Evolutionary conservation across 345 rosid species (phyloP), one percentile per base, ranked within the genome.

Genomic region (Firmiana major): DNA sequence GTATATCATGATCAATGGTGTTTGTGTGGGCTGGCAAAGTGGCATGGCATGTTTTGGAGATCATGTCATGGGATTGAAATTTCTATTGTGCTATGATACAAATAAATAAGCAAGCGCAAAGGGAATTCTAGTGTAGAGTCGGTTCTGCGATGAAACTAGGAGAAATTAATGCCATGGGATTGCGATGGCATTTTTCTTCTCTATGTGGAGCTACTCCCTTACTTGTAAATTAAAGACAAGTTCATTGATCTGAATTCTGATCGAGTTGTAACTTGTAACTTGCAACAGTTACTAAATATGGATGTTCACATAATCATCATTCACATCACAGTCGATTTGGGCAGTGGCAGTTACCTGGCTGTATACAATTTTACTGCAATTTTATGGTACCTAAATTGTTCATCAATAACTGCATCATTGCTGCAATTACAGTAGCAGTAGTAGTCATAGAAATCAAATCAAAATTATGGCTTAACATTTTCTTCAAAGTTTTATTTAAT

Each of bases 141-240:
- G 38, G 28, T 40, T 58, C 22, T 57, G 83, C 83, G 34, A 64
- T 77, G 83, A 81, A 72, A 72, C 70, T 65, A 6, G 57, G 75
- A 24, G 77, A 66, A 64, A 48, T 70, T 16, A 15, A n/a, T 21
- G 53, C 53, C 71, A 59, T 21, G 16, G 28, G 53, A 64, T 36
- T 38, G 48, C 26, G 7, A 12, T 21, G 24, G n/a, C 38, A 11
- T 40, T 65, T 48, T 59, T 28, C 75, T 22, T 71, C 73, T 63
- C 49, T 28, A 5, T n/a, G 53, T 48, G 43, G 58, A 65, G 83
- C 79, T 68, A 12, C 55, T 4, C 7, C 55, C 4, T 51, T 16
- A 51, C n/a, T 51, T 51, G 11, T 4, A 15, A 51, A 51, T 16
- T 15, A 51, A 51, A 51, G 17, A 15, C 55, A 51, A 51, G 17